Evolutionary conservation across 768 basidiomycete species (phyloP), one percentile per base, ranked within the genome.

Genomic region (Polyporus arcularius): DNA sequence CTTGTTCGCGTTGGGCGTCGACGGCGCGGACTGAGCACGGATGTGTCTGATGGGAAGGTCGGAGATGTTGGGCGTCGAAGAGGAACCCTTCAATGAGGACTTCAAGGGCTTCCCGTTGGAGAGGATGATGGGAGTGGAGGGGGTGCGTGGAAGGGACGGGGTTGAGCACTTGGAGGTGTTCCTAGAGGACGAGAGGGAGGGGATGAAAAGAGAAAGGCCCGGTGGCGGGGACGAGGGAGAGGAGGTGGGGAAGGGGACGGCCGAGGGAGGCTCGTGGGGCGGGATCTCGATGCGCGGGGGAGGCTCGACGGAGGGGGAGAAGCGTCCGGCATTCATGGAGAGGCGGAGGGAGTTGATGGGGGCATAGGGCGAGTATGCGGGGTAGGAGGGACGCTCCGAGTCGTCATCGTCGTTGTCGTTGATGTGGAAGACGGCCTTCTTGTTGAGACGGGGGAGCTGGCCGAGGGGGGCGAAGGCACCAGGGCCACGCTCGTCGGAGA

Each of bases 31-130:
- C 70, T 72, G 78, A 30, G 78, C 74, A 64, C 74, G 78, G 32
- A 67, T 53, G 61, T 69, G 79, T 71, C 67, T 78, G 75, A 53
- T 65, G 64, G 67, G 74, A 71, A 67, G 63, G 53, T 75, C 76
- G 45, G 77, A 72, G 53, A 84, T 81, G 65, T 75, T 76, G 45
- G 82, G 80, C 2, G 80, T 72, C 11, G 84, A 84, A 8, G 78
- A 77, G 38, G 81, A 82, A 0, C 78, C 77, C 72, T 96, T 97
- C 67, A 97, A 83, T 1, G 92, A 90, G 0, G 90, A 82, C 69
- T 93, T 93, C 74, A 97, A 87, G 4, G 93, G 90, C 70, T 92
- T 92, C 46, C 94, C 94, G 58, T 88, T 93, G 18, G 84, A 77
- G 38, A 87, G 81, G 26, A 86, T 71, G 55, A 87, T 78, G 14